A percentile compares a stretch with the other conserved stretches of the same genome.
Conservation (phyloP, 441 rosid species). For the Gossypium schwendimanii region DNA sequence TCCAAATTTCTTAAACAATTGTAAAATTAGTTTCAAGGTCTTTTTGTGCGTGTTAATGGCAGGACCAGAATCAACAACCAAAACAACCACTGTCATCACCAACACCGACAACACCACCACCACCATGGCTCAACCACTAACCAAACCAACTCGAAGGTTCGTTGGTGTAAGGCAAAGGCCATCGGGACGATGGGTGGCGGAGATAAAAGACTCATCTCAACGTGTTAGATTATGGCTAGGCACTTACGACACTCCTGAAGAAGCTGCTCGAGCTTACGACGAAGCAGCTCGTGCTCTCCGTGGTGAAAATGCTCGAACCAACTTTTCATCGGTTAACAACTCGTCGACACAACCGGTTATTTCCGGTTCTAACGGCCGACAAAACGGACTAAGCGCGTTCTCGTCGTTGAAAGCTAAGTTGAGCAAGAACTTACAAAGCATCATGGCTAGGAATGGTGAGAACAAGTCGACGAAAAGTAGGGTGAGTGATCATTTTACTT, state of each 20-base stretch:
- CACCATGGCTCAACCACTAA: slow-evolving; percentile 18
- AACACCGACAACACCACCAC: not conserved
- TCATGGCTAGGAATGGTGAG: slow-evolving; percentile 45
- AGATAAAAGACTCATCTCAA: slow-evolving; percentile 80
- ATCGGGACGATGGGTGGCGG: slow-evolving; percentile 87
- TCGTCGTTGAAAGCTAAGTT: slow-evolving; percentile 52
- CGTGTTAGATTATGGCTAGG: slow-evolving; percentile 81
- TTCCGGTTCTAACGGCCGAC: slow-evolving; percentile 24
- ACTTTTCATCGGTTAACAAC: slow-evolving; percentile 28
- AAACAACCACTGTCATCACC: slow-evolving; percentile 13
- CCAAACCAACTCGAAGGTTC: slow-evolving; percentile 34
- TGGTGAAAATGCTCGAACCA: slow-evolving; percentile 60
- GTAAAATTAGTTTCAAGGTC: not conserved
- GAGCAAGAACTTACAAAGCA: slow-evolving; percentile 56
- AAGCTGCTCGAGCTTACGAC: slow-evolving; percentile 63
- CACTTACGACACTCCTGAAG: slow-evolving; percentile 67
- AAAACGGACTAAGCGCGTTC: slow-evolving; percentile 35
- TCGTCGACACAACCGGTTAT: not conserved
- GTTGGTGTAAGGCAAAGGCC: slow-evolving; percentile 78
- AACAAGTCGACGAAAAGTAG: slow-evolving; percentile 43
- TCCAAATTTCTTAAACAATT: not conserved
- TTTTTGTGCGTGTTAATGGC: slow-evolving; percentile 18
- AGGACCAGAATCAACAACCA: slow-evolving; percentile 22
- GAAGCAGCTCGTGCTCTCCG: slow-evolving; percentile 72
- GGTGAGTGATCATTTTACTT: slow-evolving; percentile 62